Evolutionary conservation across 768 basidiomycete species (phyloP).

Genomic region (Lepiota venenata): DNA sequence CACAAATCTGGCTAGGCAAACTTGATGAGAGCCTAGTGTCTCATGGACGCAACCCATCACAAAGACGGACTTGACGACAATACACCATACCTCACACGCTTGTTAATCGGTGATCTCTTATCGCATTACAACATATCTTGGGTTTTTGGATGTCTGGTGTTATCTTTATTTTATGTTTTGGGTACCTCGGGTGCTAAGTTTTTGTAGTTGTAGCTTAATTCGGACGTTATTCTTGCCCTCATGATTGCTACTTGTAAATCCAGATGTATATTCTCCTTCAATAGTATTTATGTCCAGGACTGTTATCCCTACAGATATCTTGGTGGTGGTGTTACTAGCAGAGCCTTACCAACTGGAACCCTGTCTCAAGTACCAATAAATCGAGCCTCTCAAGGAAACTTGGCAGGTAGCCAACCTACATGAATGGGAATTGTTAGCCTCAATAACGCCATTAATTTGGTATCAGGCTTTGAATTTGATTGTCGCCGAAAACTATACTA

Average conservation of each 20-base stretch:
- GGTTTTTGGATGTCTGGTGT: not conserved
- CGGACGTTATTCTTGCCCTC: not conserved
- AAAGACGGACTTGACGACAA: constrained; percentile 18
- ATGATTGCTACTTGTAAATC: not conserved
- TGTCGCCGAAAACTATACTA: too few species aligned
- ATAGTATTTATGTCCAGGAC: too few species aligned
- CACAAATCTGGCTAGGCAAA: constrained; percentile 35
- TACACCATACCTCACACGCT: not conserved
- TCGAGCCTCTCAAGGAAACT: too few species aligned
- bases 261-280: not conserved
- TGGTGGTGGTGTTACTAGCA: too few species aligned
- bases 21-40: constrained; percentile 30
- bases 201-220: constrained; percentile 1
- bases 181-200: constrained; percentile 1
- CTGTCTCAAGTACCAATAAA: too few species aligned
- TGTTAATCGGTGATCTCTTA: constrained; percentile 1
- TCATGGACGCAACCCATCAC: constrained; percentile 13
- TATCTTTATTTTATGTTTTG: constrained; percentile 8
- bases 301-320: too few species aligned
- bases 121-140: not conserved
- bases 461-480: too few species aligned
- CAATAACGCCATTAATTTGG: too few species aligned
- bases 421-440: too few species aligned
- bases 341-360: too few species aligned
- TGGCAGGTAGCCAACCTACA: too few species aligned